Percentiles rank a stretch among this genome's conserved stretches.
phyloP scores from a whole-genome alignment of 768 basidiomycete species.

The Mycena maculata region DNA sequence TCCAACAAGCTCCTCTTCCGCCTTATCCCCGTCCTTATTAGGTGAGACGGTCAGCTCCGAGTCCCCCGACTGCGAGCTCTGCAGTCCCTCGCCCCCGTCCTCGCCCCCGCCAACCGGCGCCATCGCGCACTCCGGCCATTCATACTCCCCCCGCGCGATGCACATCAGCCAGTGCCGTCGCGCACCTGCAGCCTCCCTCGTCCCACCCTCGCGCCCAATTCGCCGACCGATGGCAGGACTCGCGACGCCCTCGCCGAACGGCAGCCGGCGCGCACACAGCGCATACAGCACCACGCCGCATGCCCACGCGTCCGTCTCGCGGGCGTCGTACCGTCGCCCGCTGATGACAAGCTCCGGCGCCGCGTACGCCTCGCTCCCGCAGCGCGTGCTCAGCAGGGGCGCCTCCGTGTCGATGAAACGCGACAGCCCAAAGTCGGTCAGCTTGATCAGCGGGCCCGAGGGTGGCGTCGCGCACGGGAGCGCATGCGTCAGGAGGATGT shows the following conservation, averaged over 20 bases:
- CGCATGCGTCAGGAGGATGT: constrained; percentile 78
- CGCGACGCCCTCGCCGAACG: constrained; percentile 71
- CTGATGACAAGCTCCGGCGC: constrained; percentile 80
- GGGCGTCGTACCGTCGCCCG: constrained; percentile 73
- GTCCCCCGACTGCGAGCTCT: constrained; percentile 12
- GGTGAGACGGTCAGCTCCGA: constrained; percentile 8
- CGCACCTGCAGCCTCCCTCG: constrained; percentile 46
- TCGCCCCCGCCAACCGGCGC: neutral
- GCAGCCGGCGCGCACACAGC: constrained; percentile 74
- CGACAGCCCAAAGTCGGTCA: constrained; percentile 92
- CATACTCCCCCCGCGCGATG: constrained; percentile 84
- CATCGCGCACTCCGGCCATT: constrained; percentile 64
- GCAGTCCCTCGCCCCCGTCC: neutral
- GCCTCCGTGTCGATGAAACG: constrained; percentile 77
- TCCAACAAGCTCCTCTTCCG: constrained; percentile 50
- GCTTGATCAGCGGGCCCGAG: constrained; percentile 75
- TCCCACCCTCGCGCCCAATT: constrained; percentile 39
- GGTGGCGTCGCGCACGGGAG: constrained; percentile 51
- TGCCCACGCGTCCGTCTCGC: constrained; percentile 91
- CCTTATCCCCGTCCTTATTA: constrained; percentile 18
- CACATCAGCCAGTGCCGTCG: constrained; percentile 74
- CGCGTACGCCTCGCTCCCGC: constrained; percentile 90
- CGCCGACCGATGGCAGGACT: constrained; percentile 47
- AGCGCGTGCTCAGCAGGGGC: constrained; percentile 79
- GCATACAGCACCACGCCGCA: constrained; percentile 90